Evolutionary conservation across 805 yeast genomes (phyloP), one percentile per base, ranked within the genome.

Genomic region (Ogataea polymorpha): DNA sequence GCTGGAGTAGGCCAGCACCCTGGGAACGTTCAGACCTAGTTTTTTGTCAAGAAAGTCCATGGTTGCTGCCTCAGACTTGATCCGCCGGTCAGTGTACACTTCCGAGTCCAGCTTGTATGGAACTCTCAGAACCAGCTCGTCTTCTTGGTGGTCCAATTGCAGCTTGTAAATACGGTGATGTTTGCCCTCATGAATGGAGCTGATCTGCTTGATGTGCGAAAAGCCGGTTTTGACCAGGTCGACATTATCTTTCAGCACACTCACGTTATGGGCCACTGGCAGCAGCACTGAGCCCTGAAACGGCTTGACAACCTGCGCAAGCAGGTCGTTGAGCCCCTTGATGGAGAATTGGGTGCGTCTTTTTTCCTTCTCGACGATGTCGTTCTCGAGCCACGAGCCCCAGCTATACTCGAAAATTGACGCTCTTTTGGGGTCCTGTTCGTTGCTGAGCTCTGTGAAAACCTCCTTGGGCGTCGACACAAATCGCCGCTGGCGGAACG

Each of bases 331-430:
- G 37, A 86, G 67, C 4, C 96, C 98, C 56, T 80, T 81, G 37
- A 93, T 72, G 3, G 93, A 82, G 63, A 91, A 91, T 48, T 72
- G 74, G 15, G 97, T 91, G 42, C 75, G 76, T 64, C 99, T 79
- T 51, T 78, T 79, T 12, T 72, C 78, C 56, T 86, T 84, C 60
- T 93, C 90, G 23, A 63, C 64, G 41, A 71, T 74, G 59, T 93
- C 96, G 58, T 91, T 78, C 48, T 73, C 77, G 54, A 90, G 67
- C 98, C 98, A 91, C 6, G 96, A 76, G 35, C 99, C 99, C 95
- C 98, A 91, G 3, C 93, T 72, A 60, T 89, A 91, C 53, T 84
- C 79, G 70, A 87, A 91, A 56, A 93, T 86, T 31, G 78, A 71
- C 41, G 74, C 75, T 62, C 90, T 73, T 36, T 78, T 67, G 9